Evolutionary conservation across 331 rosid genomes (phyloP).

Genomic region (Spiraea crenata): DNA sequence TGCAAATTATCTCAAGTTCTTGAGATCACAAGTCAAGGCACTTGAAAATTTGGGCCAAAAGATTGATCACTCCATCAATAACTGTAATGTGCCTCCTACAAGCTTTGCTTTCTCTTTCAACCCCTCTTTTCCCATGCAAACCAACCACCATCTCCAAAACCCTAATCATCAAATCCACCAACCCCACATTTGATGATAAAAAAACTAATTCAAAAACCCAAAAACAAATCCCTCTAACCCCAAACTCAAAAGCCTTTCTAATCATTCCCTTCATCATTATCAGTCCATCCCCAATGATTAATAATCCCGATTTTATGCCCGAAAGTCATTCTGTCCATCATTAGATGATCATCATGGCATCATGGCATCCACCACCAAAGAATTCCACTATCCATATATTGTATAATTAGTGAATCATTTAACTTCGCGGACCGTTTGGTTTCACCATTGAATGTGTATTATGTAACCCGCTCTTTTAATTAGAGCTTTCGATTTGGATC

Average conservation of each 20-base stretch:
- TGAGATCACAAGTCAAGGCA: slow-evolving; percentile 76
- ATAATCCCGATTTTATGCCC: slow-evolving; percentile 30
- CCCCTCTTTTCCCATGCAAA: slow-evolving; percentile 74
- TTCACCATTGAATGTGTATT: too few species aligned
- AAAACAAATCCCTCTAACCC: slow-evolving; percentile 4
- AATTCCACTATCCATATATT: too few species aligned
- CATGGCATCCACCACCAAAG: too few species aligned
- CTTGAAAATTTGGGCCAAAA: slow-evolving; percentile 70
- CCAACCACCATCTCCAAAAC: slow-evolving; percentile 30
- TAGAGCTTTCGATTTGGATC: too few species aligned
- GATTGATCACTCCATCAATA: slow-evolving; percentile 46
- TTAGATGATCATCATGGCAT: too few species aligned
- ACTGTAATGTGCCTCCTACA: slow-evolving; percentile 41
- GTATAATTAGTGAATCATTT: too few species aligned
- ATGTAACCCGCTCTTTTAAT: too few species aligned
- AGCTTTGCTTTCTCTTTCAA: slow-evolving; percentile 80
- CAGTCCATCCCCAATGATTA: slow-evolving; percentile 46
- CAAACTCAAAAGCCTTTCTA: background rate
- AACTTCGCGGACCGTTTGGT: too few species aligned
- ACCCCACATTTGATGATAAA: slow-evolving; percentile 16
- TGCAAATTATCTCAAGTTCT: slow-evolving; percentile 82
- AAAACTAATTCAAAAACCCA: background rate
- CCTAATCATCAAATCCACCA: slow-evolving; percentile 41
- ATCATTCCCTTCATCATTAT: slow-evolving; percentile 20
- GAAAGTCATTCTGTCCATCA: too few species aligned